These are phyloP conservation scores for Penicillium fimorum DNA, from an alignment of 495 filamentous ascomycete species.

Conservation along the genomic window DNA sequence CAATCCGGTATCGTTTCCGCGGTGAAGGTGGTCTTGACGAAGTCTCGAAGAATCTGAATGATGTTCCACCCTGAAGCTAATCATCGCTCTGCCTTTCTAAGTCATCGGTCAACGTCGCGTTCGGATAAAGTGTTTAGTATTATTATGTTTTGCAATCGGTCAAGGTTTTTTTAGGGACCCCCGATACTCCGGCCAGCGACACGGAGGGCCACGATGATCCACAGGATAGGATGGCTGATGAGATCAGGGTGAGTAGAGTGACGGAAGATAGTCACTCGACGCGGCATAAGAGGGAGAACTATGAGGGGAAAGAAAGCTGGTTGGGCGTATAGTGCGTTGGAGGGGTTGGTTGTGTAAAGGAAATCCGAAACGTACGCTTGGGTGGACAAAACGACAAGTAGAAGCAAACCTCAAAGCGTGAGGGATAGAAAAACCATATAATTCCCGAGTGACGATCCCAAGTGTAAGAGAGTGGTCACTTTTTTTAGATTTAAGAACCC, in stretches of 20 bases:
- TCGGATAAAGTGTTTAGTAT: background rate
- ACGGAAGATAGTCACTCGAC: background rate
- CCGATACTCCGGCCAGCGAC: conserved; percentile 15
- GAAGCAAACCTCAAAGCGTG: conserved; percentile 43
- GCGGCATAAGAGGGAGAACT: conserved; percentile 1
- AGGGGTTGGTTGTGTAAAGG: conserved; percentile 18
- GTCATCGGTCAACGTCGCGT: conserved; percentile 30
- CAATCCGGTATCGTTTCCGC: conserved; percentile 40
- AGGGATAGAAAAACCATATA: conserved; percentile 22
- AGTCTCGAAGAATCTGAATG: conserved; percentile 48
- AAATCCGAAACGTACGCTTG: conserved; percentile 37
- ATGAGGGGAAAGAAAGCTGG: conserved; percentile 15
- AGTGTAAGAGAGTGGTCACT: conserved; percentile 24
- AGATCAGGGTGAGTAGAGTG: conserved; percentile 7
- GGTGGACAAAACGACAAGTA: conserved; percentile 42
- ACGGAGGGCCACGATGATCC: conserved; percentile 6
- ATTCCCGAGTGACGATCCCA: conserved; percentile 28
- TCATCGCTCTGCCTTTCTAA: conserved; percentile 51
- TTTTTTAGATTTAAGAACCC: conserved; percentile 22
- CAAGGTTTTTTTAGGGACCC: conserved; percentile 11
- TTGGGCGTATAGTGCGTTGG: conserved; percentile 14
- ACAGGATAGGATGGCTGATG: conserved; percentile 9
- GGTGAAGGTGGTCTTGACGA: conserved; percentile 40
- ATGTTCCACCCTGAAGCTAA: conserved; percentile 51
- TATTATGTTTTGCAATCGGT: conserved; percentile 6